These are phyloP conservation scores for Sugiyamaella floridensis DNA, from an alignment of 805 yeast species.

Conservation along the genomic window DNA sequence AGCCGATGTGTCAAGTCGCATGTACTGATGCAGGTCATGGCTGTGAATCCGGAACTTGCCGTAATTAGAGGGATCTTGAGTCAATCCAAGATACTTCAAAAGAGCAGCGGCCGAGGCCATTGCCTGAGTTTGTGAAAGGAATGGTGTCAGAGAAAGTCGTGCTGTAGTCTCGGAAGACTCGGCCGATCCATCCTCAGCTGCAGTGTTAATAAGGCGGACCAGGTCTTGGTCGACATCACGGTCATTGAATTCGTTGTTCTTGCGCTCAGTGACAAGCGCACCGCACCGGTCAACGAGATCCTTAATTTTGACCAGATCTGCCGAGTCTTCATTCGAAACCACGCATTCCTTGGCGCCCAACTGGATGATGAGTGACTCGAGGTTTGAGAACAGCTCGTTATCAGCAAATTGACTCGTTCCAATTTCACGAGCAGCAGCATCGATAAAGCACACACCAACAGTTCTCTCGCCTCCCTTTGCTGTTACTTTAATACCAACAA, in stretches of 20 bases:
- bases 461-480: conserved; percentile 39
- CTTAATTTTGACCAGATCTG: conserved; percentile 56
- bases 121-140: conserved; percentile 42
- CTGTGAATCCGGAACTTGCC: conserved; percentile 48
- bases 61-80: conserved; percentile 48
- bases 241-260: conserved; percentile 49
- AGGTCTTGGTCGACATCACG: conserved; percentile 76
- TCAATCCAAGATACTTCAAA: conserved; percentile 57
- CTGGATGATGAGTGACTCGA: conserved; percentile 82
- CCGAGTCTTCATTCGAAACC: conserved; percentile 41
- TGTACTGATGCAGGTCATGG: conserved; percentile 69
- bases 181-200: neutral
- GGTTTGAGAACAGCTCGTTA: conserved; percentile 77
- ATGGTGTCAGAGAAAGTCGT: conserved; percentile 22
- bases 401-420: conserved; percentile 78
- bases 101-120: conserved; percentile 63
- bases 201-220: conserved; percentile 45
- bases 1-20: conserved; percentile 90
- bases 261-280: conserved; percentile 57
- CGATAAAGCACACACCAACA: conserved; percentile 76
- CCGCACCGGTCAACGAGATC: conserved; percentile 76
- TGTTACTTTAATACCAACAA: conserved; percentile 45
- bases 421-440: conserved; percentile 57
- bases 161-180: conserved; percentile 2
- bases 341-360: conserved; percentile 83